A percentile compares a stretch with the other conserved stretches of the same genome.
Evolutionary conservation across 257 asterid genomes (phyloP).

Genomic region (Nicotiana paniculata): DNA sequence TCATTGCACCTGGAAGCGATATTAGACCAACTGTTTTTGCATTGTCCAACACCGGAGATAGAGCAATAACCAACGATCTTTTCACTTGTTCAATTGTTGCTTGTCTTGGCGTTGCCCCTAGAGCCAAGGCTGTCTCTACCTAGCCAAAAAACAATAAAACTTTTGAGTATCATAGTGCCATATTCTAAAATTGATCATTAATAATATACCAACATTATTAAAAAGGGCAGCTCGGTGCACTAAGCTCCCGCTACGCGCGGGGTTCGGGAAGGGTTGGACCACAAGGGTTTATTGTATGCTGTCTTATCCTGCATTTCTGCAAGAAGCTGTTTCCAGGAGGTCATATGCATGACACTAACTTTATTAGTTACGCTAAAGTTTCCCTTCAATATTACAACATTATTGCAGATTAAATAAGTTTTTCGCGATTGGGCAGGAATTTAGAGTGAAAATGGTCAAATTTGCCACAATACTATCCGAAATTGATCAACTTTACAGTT

Average conservation of each 20-base stretch:
- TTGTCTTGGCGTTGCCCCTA: constrained; percentile 92
- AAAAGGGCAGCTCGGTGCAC: too few relatives aligned
- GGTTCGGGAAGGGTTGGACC: too few relatives aligned
- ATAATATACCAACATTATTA: not conserved
- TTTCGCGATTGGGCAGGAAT: not conserved
- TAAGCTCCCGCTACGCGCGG: too few relatives aligned
- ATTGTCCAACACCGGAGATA: constrained; percentile 84
- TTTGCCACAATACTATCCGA: too few relatives aligned
- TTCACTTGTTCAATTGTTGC: constrained; percentile 86
- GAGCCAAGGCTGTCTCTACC: constrained; percentile 94
- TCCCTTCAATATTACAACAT: not conserved
- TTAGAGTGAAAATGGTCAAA: not conserved
- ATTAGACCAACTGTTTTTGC: constrained; percentile 89
- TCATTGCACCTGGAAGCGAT: constrained; percentile 96
- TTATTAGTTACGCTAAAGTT: too few relatives aligned
- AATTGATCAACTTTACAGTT: not conserved
- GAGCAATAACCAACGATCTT: constrained; percentile 70
- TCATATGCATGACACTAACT: too few relatives aligned
- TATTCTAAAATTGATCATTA: not conserved
- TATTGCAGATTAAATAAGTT: not conserved
- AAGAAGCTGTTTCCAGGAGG: too few relatives aligned
- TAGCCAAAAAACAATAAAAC: not conserved
- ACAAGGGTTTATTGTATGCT: too few relatives aligned
- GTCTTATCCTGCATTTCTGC: too few relatives aligned
- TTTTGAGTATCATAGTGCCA: not conserved